Base-by-base conservation (phyloP, 345 rosid species). In the Psidium friedrichsthalianum region DNA sequence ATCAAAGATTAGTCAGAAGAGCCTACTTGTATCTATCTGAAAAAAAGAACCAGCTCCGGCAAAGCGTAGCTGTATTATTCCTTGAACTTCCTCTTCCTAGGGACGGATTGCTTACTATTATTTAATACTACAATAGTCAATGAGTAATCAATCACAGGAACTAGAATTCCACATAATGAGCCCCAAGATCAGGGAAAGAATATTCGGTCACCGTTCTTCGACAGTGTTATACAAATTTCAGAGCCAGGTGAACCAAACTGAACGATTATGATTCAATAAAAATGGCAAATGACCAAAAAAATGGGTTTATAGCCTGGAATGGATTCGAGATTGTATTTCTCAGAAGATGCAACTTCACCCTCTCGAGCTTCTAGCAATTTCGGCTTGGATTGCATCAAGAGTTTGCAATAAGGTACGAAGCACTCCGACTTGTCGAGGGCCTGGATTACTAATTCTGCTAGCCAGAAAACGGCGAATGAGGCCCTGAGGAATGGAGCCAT, bases 401-500 rank as follows among this genome's bases (percentile, higher is more conserved):
- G 93, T 89, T 85, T 89, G 96, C 89, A 96, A 88, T 94, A 92
- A 13, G 92, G 86, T 93, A 95, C n/a, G 99, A 95, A 84, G 98
- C 91, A 85, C 29, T 91, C 54, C 90, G 89, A 83, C 87, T 90
- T 24, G 91, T 83, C 85, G 95, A 89, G 85, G 88, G 83, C 90
- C 88, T 6, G 98, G 96, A 87, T 92, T 98, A 93, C 95, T 96
- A 87, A 96, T 95, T 90, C 94, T 94, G 90, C 99, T 98, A 51
- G 99, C 94, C 59, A 98, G 94, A 92, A 98, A 96, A 83, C 99
- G 97, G 22, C 96, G 97, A 87, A 98, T 95, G 83, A 98, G 91
- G 83, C 97, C 94, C 98, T 91, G 59, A 98, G 94, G 87, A 96
- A 95, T 22, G 99, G 98, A 84, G 99, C 94, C 99, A 98, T 92